Base-by-base conservation (phyloP, 139 green algal genomes). In the Mesotaenium endlicherianum region DNA sequence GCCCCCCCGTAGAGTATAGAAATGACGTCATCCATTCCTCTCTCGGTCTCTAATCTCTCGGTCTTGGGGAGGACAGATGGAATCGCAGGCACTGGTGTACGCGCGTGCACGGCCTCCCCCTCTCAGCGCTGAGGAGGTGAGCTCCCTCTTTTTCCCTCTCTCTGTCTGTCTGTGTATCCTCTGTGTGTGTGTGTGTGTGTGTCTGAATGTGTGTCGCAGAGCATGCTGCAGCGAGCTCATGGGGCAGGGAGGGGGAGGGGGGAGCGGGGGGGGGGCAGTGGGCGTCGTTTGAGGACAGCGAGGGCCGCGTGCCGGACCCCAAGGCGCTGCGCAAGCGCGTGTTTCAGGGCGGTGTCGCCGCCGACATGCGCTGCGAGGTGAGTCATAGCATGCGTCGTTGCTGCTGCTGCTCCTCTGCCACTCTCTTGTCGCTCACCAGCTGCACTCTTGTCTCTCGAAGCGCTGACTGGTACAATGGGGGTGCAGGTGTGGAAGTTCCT, bases 401-500 rank as follows among this genome's bases (percentile, higher is more conserved):
- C 26, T 64, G 50, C 50, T 26, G 26, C 20, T 64, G 20, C 26
- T 64, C 26, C 20, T 64, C 26, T 64, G 50, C 50, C 50, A 64
- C 20, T 64, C 20, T 34, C 20, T 64, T 34, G 20, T 64, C 50
- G 26, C 20, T 64, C 20, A 64, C 50, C 20, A 20, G 50, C 26
- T 34, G 26, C 50, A 64, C 26, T 64, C 20, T 20, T 34, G 50
- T 64, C 20, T 64, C 26, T n/a, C 26, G 50, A 64, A 34, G 74
- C 50, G 39, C 20, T 14, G 11, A 36, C 8, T 8, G 8, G 8
- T 30, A 16, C 31, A 70, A 69, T 36, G 17, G n/a, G 40, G 6
- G 31, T 84, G 79, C 81, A 93, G 74, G 92, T 88, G 8, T 97
- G 94, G 94, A 95, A 93, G 87, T 93, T 92, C 43, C 89, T 97